Base-by-base conservation (phyloP, 1,139 yeast genomes). In the Suhomyces taliae region DNA sequence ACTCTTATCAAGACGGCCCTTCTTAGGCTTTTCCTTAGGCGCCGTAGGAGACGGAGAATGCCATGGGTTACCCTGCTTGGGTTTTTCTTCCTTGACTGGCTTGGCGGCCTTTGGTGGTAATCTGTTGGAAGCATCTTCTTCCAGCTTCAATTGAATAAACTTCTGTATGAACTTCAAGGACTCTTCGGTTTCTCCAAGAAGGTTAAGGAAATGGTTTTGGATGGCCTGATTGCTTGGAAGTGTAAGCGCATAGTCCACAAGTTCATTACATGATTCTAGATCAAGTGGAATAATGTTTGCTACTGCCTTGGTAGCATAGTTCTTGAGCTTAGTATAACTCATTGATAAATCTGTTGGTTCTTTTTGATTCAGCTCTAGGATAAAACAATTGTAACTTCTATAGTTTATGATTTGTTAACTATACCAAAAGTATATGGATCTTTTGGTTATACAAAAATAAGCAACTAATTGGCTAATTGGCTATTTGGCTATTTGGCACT, bases 181-280 rank as follows among this genome's bases (percentile, higher is more conserved):
- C 11, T 68, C 75, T 12, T 76, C 76, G 12, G 81, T 71, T 47
- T 81, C 81, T 3, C 87, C 87, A 19, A 82, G 59, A 15, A 82
- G 60, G 44, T 79, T 78, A 24, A 75, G 56, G 55, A 82, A 79
- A 59, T 82, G 83, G 32, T 66, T 67, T 29, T 69, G 69, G 12
- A 79, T 68, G 14, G 72, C 79, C 4, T 69, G 65, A 41, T 79
- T 74, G 0, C 72, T 56, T 6, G 69, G 68, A 14, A 80, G 64
- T 3, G 69, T 59, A 11, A 76, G 58, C 0, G 82, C 76, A 54
- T 79, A 79, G 8, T 74, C 76, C 5, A 81, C 66, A 67, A 81
- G 72, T 54, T 81, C 56, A 12, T 40, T 37, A 34, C 62, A 57
- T 7, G 63, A 58, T 10, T 53, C 62, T 15, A 48, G 40, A 29